Evolutionary conservation across 768 basidiomycete genomes (phyloP).

Genomic region (Macrolepiota fuliginosa): DNA sequence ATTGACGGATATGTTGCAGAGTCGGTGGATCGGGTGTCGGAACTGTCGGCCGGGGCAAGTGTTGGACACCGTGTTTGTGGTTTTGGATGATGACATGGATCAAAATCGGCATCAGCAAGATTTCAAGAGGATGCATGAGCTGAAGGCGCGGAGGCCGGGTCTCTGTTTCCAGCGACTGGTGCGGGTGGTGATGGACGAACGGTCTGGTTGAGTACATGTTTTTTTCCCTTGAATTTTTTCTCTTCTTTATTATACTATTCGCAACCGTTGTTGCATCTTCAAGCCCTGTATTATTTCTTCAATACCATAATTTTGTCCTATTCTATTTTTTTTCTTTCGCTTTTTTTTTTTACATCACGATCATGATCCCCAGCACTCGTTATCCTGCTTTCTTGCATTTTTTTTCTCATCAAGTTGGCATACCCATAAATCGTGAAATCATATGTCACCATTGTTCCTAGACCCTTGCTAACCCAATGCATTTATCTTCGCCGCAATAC

Average conservation of each 20-base stretch:
- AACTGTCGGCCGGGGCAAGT: conserved; percentile 14
- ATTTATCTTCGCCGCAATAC: too few relatives aligned
- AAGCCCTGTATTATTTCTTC: neutral
- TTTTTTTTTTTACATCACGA: neutral
- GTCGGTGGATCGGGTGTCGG: conserved; percentile 18
- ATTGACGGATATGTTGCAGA: conserved; percentile 28
- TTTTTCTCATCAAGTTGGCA: neutral
- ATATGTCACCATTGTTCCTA: neutral
- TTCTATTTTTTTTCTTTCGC: neutral
- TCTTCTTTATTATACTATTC: neutral
- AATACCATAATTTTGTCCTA: neutral
- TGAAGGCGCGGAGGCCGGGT: conserved; percentile 4
- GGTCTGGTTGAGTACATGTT: neutral
- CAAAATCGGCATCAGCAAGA: conserved; percentile 13
- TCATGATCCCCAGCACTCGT: neutral
- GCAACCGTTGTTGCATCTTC: neutral
- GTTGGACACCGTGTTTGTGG: conserved; percentile 16
- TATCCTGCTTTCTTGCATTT: neutral
- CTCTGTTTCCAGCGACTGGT: conserved; percentile 12
- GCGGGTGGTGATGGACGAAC: conserved; percentile 5
- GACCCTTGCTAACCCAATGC: too few relatives aligned
- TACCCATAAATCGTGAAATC: neutral
- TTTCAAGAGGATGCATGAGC: conserved; percentile 9
- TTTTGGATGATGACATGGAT: conserved; percentile 18
- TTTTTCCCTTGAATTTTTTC: neutral